Evolutionary conservation across 129 eudicot genomes (phyloP).

Genomic region (Erigeron canadensis): DNA sequence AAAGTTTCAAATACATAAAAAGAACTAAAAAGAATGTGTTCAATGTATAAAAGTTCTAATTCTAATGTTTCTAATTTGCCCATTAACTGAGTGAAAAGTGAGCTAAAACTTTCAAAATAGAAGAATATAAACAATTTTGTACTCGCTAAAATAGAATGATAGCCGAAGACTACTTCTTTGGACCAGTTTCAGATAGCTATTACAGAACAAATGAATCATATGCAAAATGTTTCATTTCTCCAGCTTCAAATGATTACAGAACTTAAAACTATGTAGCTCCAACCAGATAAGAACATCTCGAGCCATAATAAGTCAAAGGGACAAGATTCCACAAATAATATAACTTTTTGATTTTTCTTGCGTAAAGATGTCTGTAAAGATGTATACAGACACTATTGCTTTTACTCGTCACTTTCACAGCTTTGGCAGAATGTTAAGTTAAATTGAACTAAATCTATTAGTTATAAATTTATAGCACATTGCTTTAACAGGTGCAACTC

Average conservation of each 20-base stretch:
- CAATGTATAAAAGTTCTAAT: slow-evolving; percentile 6
- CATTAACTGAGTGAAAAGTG: neutral
- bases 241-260: neutral
- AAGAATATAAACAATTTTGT: neutral
- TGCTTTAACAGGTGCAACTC: too few relatives aligned
- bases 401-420: neutral
- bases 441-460: neutral
- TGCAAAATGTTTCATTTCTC: neutral
- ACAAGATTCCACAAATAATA: neutral
- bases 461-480: neutral
- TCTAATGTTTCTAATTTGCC: neutral
- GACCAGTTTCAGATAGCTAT: neutral
- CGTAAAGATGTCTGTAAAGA: neutral
- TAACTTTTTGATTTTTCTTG: neutral
- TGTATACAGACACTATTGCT: neutral
- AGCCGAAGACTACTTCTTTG: neutral
- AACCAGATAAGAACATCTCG: neutral
- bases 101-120: neutral
- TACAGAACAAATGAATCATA: slow-evolving; percentile 1
- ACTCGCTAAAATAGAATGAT: neutral
- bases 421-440: neutral
- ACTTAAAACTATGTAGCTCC: neutral
- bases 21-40: neutral
- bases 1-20: slow-evolving; percentile 18
- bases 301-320: neutral